These are phyloP conservation scores for Trichoderma sp. DNA, from an alignment of 2,329 filamentous ascomycete genomes.

Conservation along the genomic window DNA sequence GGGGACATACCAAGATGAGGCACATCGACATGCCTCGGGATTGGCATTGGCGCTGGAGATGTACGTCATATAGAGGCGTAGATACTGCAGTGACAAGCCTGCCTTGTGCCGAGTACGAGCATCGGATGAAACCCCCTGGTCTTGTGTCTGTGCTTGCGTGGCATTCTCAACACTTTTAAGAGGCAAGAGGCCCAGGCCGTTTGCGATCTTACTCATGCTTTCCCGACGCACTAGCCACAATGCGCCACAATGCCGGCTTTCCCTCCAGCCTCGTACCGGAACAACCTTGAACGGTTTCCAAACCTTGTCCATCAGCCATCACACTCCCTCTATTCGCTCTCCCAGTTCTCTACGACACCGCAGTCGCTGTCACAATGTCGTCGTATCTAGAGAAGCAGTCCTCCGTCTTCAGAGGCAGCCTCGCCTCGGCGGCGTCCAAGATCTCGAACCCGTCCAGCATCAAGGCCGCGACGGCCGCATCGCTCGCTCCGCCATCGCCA, in stretches of 20 bases:
- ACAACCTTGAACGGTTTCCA: not conserved
- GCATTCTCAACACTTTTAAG: slow-evolving; percentile 20
- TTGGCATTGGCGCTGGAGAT: no score
- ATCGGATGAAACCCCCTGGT: not conserved
- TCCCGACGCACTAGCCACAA: not conserved
- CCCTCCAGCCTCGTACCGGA: slow-evolving; percentile 17
- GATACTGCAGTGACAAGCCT: not conserved
- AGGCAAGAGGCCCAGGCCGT: not conserved
- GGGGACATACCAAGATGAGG: not conserved
- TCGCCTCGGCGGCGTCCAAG: slow-evolving; percentile 65
- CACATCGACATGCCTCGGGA: not conserved
- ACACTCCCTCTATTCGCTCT: not conserved
- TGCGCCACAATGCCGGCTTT: slow-evolving; percentile 9
- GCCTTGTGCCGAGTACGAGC: not conserved
- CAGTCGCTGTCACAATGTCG: slow-evolving; percentile 50
- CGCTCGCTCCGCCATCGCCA: slow-evolving; percentile 61
- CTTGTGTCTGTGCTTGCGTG: slow-evolving; percentile 18
- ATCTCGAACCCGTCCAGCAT: slow-evolving; percentile 56
- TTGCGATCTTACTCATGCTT: not conserved
- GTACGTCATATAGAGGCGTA: not conserved
- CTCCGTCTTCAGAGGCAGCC: slow-evolving; percentile 61
- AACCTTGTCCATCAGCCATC: not conserved
- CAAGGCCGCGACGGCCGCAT: slow-evolving; percentile 40
- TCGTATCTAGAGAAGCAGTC: slow-evolving; percentile 66
- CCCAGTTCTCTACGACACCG: slow-evolving; percentile 4